phyloP scores from a whole-genome alignment of 2,329 filamentous ascomycete genomes.

The Colletotrichum coccodes region DNA sequence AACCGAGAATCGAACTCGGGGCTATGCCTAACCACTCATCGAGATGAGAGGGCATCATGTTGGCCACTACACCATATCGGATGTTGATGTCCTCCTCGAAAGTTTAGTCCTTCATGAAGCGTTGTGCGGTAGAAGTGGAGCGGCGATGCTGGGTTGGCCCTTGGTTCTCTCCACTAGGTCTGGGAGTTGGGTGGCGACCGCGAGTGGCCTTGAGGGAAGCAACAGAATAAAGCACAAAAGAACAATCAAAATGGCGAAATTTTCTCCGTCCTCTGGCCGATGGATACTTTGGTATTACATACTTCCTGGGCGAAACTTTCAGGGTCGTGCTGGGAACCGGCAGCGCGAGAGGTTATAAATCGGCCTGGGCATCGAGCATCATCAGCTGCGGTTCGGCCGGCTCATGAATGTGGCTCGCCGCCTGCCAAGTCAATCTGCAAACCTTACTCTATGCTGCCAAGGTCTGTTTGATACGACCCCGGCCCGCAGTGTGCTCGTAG shows the following conservation, averaged over 20 bases:
- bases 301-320: not conserved
- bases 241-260: too few relatives aligned
- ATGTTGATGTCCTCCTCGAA: fast-evolving
- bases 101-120: not conserved
- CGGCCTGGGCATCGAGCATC: too few relatives aligned
- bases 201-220: too few relatives aligned
- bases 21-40: slow-evolving; percentile 24
- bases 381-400: too few relatives aligned
- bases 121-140: not conserved
- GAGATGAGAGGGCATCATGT: slow-evolving; percentile 30
- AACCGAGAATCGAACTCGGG: slow-evolving; percentile 32
- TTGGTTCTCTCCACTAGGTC: not conserved
- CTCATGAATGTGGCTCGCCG: too few relatives aligned
- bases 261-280: not conserved
- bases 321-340: not conserved
- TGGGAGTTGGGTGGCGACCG: not conserved
- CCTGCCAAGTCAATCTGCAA: too few relatives aligned
- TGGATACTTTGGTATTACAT: not conserved
- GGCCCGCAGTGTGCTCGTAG: too few relatives aligned
- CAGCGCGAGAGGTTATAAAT: too few relatives aligned
- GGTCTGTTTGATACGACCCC: too few relatives aligned
- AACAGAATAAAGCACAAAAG: too few relatives aligned
- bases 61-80: slow-evolving; percentile 34
- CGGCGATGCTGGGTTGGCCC: not conserved
- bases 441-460: too few relatives aligned